A percentile compares a stretch with the other conserved stretches of the same genome.
Conservation (phyloP, 2,329 filamentous ascomycete genomes). For the Grosmannia clavigera region DNA sequence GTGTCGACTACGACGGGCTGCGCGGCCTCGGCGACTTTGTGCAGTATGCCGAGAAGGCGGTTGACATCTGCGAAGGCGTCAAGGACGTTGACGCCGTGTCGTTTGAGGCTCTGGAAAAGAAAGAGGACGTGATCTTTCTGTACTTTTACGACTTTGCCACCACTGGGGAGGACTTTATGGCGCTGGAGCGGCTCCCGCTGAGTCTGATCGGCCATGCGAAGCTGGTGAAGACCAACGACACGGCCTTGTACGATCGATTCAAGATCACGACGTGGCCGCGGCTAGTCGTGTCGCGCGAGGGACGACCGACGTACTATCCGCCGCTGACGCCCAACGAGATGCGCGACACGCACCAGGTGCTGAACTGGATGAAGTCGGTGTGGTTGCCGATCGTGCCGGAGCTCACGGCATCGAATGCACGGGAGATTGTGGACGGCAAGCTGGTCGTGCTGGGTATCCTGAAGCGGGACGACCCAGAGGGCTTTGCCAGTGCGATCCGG, state of each 20-base stretch:
- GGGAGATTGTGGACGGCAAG: constrained; percentile 90
- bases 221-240: constrained; percentile 81
- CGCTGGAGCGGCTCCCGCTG: constrained; percentile 74
- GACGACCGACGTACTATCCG: constrained; percentile 80
- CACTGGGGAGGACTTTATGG: constrained; percentile 80
- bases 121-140: constrained; percentile 88
- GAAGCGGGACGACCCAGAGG: constrained; percentile 64
- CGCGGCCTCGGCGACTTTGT: constrained; percentile 85
- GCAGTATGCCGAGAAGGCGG: constrained; percentile 73
- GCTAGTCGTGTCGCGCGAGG: constrained; percentile 77
- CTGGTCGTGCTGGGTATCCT: constrained; percentile 89
- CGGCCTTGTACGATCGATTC: constrained; percentile 64
- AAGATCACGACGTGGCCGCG: constrained; percentile 98
- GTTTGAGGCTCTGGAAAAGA: constrained; percentile 77
- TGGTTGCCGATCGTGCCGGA: constrained; percentile 96
- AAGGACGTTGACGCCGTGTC: constrained; percentile 64
- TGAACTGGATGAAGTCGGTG: constrained; percentile 89
- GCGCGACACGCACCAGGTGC: constrained; percentile 69
- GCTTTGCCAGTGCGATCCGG: constrained; percentile 64
- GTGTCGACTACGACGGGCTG: constrained; percentile 84
- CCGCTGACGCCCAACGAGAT: constrained; percentile 82
- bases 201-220: constrained; percentile 85
- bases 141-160: constrained; percentile 98
- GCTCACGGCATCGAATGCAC: constrained; percentile 78
- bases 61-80: constrained; percentile 64